phyloP scores from a whole-genome alignment of 768 basidiomycete species.

The Strobilomyces echinocephalus region DNA sequence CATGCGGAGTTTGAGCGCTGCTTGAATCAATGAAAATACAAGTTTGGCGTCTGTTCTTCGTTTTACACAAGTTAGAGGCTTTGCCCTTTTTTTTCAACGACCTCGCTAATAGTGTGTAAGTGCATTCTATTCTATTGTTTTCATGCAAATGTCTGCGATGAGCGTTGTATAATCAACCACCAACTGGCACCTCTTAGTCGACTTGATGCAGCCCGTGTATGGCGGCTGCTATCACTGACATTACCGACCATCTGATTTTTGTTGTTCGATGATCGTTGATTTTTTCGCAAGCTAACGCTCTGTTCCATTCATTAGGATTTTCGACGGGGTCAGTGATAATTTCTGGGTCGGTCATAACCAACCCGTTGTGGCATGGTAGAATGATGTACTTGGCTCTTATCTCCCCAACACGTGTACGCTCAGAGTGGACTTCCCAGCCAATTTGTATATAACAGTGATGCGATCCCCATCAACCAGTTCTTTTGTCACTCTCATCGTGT shows the following conservation, averaged over 20 bases:
- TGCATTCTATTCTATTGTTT: background rate
- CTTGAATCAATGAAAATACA: too few relatives aligned
- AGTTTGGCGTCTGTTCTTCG: too few relatives aligned
- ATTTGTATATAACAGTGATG: conserved; percentile 7
- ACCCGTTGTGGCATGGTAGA: background rate
- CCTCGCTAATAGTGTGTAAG: conserved; percentile 13
- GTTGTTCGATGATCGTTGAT: background rate
- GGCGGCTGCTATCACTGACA: conserved; percentile 66
- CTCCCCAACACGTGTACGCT: background rate
- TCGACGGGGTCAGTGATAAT: too few relatives aligned
- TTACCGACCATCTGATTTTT: conserved; percentile 56
- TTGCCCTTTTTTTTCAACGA: background rate
- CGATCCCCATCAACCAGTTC: background rate
- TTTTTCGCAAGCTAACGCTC: conserved; percentile 15
- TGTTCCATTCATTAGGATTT: conserved; percentile 2
- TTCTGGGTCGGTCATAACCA: conserved; percentile 3
- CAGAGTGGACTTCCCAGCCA: conserved; percentile 1
- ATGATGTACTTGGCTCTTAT: background rate
- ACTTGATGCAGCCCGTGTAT: conserved; percentile 44
- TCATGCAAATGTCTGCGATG: conserved; percentile 45
- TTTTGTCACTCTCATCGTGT: background rate
- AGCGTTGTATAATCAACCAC: conserved; percentile 72
- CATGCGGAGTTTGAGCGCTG: too few relatives aligned
- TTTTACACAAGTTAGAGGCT: too few relatives aligned
- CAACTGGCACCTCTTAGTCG: conserved; percentile 92